A percentile compares a stretch with the other conserved stretches of the same genome.
These are phyloP conservation scores for Fusarium chuoi DNA, from an alignment of 2,329 filamentous ascomycete genomes.

Conservation along the genomic window DNA sequence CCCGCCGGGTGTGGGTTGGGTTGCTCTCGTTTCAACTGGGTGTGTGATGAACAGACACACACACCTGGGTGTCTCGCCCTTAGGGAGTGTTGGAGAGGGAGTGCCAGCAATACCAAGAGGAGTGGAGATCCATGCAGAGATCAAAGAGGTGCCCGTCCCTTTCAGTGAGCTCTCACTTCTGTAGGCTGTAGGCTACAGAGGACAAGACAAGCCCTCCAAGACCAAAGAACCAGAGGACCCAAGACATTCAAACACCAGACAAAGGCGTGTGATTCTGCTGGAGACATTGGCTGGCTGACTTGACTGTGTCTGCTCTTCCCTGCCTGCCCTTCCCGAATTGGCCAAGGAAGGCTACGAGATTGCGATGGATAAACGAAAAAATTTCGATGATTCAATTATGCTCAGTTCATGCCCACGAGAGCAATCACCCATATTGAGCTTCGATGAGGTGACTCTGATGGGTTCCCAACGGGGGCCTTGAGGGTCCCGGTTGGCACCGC, in stretches of 20 bases:
- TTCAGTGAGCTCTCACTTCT: constrained; percentile 15
- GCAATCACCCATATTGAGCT: constrained; percentile 31
- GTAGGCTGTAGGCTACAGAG: not conserved
- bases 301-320: constrained; percentile 22
- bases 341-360: constrained; percentile 27
- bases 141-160: constrained; percentile 20
- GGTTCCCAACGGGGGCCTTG: constrained; percentile 27
- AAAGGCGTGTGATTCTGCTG: constrained; percentile 42
- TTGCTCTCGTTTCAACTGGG: constrained; percentile 32
- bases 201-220: constrained; percentile 14
- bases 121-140: constrained; percentile 25
- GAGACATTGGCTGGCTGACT: constrained; percentile 28
- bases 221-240: constrained; percentile 15
- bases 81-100: constrained; percentile 23
- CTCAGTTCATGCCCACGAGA: constrained; percentile 35
- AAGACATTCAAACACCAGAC: constrained; percentile 42
- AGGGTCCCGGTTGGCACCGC: constrained; percentile 44
- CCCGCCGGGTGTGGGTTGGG: constrained; percentile 32
- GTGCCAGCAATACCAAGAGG: constrained; percentile 15
- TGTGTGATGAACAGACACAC: constrained; percentile 4
- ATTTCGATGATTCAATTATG: constrained; percentile 32
- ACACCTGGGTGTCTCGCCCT: constrained; percentile 34
- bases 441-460: constrained; percentile 45
- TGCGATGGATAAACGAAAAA: constrained; percentile 29
- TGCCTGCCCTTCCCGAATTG: constrained; percentile 7